Conservation (phyloP, 495 filamentous ascomycete species). For the Aspergillus kassunensis region DNA sequence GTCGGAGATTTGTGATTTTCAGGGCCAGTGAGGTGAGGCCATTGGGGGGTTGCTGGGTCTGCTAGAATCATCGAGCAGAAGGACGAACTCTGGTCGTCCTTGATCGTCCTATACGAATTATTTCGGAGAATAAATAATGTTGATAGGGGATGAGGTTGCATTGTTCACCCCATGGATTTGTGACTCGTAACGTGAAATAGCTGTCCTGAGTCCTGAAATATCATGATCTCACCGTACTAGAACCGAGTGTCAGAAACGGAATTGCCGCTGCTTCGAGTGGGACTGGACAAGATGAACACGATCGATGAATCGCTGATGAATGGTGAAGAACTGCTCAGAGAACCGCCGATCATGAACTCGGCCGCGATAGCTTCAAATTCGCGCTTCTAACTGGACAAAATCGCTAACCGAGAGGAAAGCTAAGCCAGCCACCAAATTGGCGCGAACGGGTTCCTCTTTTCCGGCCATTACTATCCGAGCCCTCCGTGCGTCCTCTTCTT, state of each 20-base stretch:
- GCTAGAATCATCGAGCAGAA: not conserved
- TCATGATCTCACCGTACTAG: too few species aligned
- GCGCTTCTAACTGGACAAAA: not conserved
- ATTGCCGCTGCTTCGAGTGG: not conserved
- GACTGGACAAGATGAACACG: not conserved
- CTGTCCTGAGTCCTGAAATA: too few species aligned
- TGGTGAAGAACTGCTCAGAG: not conserved
- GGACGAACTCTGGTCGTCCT: not conserved
- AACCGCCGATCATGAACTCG: conserved; percentile 2
- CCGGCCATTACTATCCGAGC: too few species aligned
- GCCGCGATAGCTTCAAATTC: not conserved
- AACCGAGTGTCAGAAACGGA: not conserved
- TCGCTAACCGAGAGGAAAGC: too few species aligned
- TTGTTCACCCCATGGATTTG: too few species aligned
- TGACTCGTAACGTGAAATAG: too few species aligned
- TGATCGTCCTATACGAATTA: too few species aligned
- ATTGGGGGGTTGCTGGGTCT: not conserved
- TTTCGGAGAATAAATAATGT: too few species aligned
- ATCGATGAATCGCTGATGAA: conserved; percentile 2
- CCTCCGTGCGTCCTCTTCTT: too few species aligned
- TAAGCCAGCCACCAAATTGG: too few species aligned
- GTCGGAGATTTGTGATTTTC: not conserved
- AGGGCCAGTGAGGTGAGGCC: conserved; percentile 2
- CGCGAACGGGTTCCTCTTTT: too few species aligned
- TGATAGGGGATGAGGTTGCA: too few species aligned